These are phyloP conservation scores for Peronospora belbahrii DNA, from an alignment of 352 stramenopile genomes.

Conservation along the genomic window DNA sequence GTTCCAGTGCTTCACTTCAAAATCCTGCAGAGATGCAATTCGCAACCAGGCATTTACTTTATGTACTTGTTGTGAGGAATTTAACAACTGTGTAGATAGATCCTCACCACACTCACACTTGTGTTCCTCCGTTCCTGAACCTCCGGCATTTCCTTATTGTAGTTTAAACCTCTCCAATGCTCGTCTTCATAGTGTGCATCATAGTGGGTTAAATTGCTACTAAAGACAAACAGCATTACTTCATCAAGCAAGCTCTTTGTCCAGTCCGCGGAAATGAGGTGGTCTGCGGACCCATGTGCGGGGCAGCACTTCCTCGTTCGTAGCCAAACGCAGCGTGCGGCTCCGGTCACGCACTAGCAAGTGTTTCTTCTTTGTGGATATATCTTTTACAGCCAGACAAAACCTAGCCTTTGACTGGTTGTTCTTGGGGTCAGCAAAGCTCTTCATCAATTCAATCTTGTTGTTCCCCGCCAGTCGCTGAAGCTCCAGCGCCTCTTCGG, in stretches of 20 bases:
- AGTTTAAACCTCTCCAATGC: conserved; percentile 9
- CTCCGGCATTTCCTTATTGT: conserved; percentile 23
- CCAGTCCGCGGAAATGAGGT: conserved; percentile 62
- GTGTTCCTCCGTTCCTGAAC: conserved; percentile 12
- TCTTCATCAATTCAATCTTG: conserved; percentile 61
- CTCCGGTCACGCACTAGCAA: conserved; percentile 57
- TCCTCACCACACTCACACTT: conserved; percentile 16
- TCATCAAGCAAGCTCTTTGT: conserved; percentile 32
- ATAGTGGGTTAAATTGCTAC: conserved; percentile 8
- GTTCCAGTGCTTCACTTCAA: no score
- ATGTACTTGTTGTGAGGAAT: not conserved
- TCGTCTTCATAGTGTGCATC: conserved; percentile 26
- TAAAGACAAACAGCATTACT: conserved; percentile 16
- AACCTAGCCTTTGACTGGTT: conserved; percentile 51
- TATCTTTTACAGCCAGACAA: conserved; percentile 79
- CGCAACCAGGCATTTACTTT: no score
- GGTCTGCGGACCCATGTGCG: conserved; percentile 77
- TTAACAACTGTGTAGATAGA: not conserved
- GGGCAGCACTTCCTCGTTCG: conserved; percentile 64
- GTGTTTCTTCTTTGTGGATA: conserved; percentile 71
- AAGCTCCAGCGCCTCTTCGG: conserved; percentile 66
- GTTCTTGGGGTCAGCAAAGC: conserved; percentile 57
- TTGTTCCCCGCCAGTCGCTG: conserved; percentile 70
- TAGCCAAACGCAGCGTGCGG: conserved; percentile 55
- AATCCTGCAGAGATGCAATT: no score